phyloP scores from a whole-genome alignment of 768 basidiomycete genomes.

The Suillus ampliporus region DNA sequence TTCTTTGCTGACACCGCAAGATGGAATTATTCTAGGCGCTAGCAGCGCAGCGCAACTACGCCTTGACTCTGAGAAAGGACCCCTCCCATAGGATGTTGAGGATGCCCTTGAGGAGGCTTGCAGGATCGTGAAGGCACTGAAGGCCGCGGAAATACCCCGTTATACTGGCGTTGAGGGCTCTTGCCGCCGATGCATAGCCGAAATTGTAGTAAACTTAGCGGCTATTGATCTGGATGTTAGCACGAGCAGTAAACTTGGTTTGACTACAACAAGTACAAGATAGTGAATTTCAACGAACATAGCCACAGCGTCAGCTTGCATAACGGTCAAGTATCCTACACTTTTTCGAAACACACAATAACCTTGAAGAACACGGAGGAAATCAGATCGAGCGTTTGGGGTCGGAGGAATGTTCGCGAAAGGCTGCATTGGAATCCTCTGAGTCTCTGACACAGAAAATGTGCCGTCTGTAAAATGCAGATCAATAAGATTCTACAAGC shows the following conservation, averaged over 20 bases:
- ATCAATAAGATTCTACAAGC: background rate
- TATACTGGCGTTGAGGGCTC: slow-evolving; percentile 43
- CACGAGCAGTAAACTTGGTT: background rate
- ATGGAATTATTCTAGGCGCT: slow-evolving; percentile 56
- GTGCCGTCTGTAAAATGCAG: background rate
- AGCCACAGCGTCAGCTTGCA: background rate
- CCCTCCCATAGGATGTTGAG: slow-evolving; percentile 57
- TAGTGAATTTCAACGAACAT: background rate
- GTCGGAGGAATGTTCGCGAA: too few species aligned
- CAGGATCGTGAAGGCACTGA: slow-evolving; percentile 43
- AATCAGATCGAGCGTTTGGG: too few species aligned
- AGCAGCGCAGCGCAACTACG: slow-evolving; percentile 49
- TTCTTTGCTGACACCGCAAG: slow-evolving; percentile 46
- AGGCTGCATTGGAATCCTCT: too few species aligned
- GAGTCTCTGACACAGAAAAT: background rate
- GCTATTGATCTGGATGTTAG: background rate
- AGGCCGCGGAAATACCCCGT: slow-evolving; percentile 37
- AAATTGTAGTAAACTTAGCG: background rate
- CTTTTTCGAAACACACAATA: background rate
- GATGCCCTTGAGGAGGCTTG: slow-evolving; percentile 58
- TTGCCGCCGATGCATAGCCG: background rate
- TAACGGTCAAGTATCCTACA: background rate
- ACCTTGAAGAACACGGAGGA: too few species aligned
- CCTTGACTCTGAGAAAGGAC: slow-evolving; percentile 54
- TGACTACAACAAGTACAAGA: background rate